phyloP scores from a whole-genome alignment of 75 land plant genomes.

The Selaginella moellendorffii region DNA sequence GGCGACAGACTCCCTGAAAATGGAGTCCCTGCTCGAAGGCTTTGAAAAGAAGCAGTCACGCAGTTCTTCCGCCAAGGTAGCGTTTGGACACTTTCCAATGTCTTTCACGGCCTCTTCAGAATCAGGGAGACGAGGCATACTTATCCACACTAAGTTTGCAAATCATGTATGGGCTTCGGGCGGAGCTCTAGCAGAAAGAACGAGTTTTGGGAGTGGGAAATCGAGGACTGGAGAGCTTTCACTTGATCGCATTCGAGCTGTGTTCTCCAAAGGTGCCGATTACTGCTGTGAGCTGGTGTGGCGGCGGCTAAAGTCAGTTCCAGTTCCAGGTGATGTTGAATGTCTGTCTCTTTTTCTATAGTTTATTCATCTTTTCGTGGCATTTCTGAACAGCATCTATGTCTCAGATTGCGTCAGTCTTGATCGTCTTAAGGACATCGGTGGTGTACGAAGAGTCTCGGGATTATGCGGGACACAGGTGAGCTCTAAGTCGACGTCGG shows the following conservation, averaged over 20 bases:
- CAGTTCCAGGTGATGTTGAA: too few relatives aligned
- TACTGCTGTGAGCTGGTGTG: too few relatives aligned
- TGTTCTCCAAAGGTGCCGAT: too few relatives aligned
- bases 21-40: slow-evolving; percentile 52
- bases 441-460: too few relatives aligned
- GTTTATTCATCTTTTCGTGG: too few relatives aligned
- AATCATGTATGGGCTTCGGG: slow-evolving; percentile 69
- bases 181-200: background rate
- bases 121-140: slow-evolving; percentile 55
- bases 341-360: too few relatives aligned
- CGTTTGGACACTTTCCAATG: slow-evolving; percentile 90
- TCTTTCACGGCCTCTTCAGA: slow-evolving; percentile 69
- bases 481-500: too few relatives aligned
- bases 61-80: slow-evolving; percentile 48
- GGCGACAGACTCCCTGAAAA: slow-evolving; percentile 73
- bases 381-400: too few relatives aligned
- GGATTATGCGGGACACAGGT: too few relatives aligned
- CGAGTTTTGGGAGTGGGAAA: slow-evolving; percentile 99
- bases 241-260: slow-evolving; percentile 63
- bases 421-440: too few relatives aligned
- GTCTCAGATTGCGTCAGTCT: too few relatives aligned
- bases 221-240: slow-evolving; percentile 98
- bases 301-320: too few relatives aligned
- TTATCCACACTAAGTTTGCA: slow-evolving; percentile 70
- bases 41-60: slow-evolving; percentile 39